phyloP scores from a whole-genome alignment of 2,329 filamentous ascomycete genomes.

The Lasiodiplodia theobromae region DNA sequence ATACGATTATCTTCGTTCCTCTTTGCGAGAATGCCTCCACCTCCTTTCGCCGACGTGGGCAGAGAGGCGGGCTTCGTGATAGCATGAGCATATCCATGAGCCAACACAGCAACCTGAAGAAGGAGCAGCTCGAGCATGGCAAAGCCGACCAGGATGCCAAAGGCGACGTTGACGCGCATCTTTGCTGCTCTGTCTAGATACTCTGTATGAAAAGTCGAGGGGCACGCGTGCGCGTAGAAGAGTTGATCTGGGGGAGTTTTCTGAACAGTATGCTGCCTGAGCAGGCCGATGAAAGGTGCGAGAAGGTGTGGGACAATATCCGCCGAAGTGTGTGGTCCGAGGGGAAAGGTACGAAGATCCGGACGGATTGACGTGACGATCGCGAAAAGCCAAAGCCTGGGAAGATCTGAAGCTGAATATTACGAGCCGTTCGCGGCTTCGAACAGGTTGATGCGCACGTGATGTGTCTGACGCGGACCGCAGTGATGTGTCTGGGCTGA shows the following conservation, averaged over 20 bases:
- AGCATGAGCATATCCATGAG: neutral
- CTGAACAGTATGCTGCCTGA: neutral
- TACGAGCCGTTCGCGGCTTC: neutral
- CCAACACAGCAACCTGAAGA: neutral
- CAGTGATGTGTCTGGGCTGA: neutral
- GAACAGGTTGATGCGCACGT: neutral
- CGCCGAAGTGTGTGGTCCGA: neutral
- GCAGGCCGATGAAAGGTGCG: neutral
- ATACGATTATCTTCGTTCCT: no score
- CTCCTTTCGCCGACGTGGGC: neutral
- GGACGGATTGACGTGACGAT: neutral
- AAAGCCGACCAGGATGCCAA: neutral
- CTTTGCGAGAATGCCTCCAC: neutral
- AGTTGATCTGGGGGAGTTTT: neutral
- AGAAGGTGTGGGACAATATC: neutral
- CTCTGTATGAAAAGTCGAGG: neutral
- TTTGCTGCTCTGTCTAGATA: neutral
- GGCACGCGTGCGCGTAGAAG: neutral
- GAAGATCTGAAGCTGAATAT: neutral
- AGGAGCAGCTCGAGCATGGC: neutral
- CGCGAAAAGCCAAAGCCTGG: neutral
- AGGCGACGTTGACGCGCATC: neutral
- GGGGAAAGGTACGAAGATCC: neutral
- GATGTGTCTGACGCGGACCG: neutral
- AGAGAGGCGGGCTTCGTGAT: neutral